phyloP scores from a whole-genome alignment of 129 eudicot genomes.

The Calendula officinalis region DNA sequence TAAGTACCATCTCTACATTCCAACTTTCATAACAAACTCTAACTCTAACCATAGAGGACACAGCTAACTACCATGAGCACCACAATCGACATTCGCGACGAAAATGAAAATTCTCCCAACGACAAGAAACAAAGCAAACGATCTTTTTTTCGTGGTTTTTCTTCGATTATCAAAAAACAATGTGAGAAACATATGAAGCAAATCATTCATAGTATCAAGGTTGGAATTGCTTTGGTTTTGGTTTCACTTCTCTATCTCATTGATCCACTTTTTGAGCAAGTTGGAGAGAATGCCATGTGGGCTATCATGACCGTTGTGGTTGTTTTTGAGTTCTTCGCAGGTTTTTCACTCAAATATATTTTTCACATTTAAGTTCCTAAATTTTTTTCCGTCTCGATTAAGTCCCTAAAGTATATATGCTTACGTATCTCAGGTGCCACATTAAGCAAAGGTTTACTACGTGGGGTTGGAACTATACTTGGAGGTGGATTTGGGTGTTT shows the following conservation, averaged over 20 bases:
- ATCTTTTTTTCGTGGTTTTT: constrained; percentile 23
- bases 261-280: constrained; percentile 66
- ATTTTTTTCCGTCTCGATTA: neutral
- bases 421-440: constrained; percentile 62
- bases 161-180: constrained; percentile 31
- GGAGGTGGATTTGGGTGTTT: constrained; percentile 85
- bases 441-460: constrained; percentile 75
- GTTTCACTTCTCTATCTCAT: constrained; percentile 72
- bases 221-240: constrained; percentile 75
- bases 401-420: neutral
- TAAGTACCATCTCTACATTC: constrained; percentile 30
- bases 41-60: constrained; percentile 6
- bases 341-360: constrained; percentile 24
- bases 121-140: constrained; percentile 28
- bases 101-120: constrained; percentile 28
- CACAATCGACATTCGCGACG: constrained; percentile 33
- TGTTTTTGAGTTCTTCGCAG: constrained; percentile 80
- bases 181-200: constrained; percentile 27
- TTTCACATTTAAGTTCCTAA: neutral
- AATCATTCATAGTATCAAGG: constrained; percentile 64
- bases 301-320: constrained; percentile 94
- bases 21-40: constrained; percentile 11
- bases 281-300: constrained; percentile 92
- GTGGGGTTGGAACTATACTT: constrained; percentile 68
- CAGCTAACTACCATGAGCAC: constrained; percentile 38